These are phyloP conservation scores for Cladosporium velox DNA, from an alignment of 2,329 filamentous ascomycete species.

Conservation along the genomic window DNA sequence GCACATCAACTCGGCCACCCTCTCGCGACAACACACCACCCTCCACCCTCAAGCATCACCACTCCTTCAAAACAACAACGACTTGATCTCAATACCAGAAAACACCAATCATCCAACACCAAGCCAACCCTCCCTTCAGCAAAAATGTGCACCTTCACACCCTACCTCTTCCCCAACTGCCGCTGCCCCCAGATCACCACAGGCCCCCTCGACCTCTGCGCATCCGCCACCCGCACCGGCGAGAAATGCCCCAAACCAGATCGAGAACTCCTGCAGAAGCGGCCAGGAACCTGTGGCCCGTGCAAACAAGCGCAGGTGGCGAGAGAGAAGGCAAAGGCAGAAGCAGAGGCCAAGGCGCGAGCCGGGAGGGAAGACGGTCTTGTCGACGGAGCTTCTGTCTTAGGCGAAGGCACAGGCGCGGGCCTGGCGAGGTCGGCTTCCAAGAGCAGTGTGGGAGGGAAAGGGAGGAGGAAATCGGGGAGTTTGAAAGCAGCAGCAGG, in stretches of 20 bases:
- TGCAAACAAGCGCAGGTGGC: slow-evolving; percentile 1
- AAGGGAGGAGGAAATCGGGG: not conserved
- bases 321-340: not conserved
- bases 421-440: not conserved
- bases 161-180: slow-evolving; percentile 6
- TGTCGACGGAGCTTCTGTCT: not conserved
- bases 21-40: not conserved
- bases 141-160: slow-evolving; percentile 15
- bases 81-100: not conserved
- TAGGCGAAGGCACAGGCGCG: not conserved
- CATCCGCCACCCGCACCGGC: not conserved
- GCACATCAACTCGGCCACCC: not conserved
- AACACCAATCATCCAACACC: not conserved
- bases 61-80: not conserved
- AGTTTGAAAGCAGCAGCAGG: not conserved
- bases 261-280: not conserved
- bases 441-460: not conserved
- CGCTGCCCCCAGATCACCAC: not conserved
- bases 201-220: not conserved
- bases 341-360: not conserved
- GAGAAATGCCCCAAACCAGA: not conserved
- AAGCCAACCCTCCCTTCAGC: not conserved
- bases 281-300: not conserved
- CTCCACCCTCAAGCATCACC: not conserved
- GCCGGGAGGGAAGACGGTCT: not conserved